Evolutionary conservation across 2,329 filamentous ascomycete genomes (phyloP), one percentile per base, ranked within the genome.

Genomic region (Fusarium sp.): DNA sequence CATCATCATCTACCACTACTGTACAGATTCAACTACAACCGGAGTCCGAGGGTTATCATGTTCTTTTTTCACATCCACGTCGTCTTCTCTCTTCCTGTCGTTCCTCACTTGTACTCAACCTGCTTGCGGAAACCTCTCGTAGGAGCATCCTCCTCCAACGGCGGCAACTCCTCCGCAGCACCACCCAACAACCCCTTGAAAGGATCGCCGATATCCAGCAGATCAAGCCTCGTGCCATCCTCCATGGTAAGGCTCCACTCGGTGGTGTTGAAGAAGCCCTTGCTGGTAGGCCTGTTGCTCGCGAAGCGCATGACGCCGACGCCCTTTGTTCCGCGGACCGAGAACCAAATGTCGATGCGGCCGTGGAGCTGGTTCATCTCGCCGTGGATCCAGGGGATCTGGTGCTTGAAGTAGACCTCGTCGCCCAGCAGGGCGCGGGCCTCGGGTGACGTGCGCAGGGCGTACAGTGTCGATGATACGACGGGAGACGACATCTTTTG

Each of bases 301-400:
- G 88, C 89, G 83, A 99, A 97, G 79, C 90, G 89, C 89, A 98
- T 96, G 80, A 91, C 87, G 9, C 91, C 96, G 76, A 87, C 85
- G 67, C 84, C 86, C 80, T 88, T 91, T 34, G 91, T 94, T 45
- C 96, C 96, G 84, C 93, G 94, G 31, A 99, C 96, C 84, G 90
- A 88, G 83, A 98, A 98, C 65, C 85, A 86, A 68, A 99, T 94
- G 86, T 98, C 89, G 82, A 99, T 98, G 78, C 91, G 88, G 27
- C 96, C 96, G 83, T 96, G 94, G 82, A 98, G 84, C 87, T 98
- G 96, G 85, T 98, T 97, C 89, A 99, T 93, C 85, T 94, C 91
- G 70, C 94, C 94, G 78, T 89, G 87, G 79, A 96, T 95, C 93
- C 93, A 96, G 52, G 94, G 94, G 80, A 96, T 93, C 83, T 92